Evolutionary conservation across 75 land plant species (phyloP), one percentile per base, ranked within the genome.

Genomic region (Chamaecyparis obtusa): DNA sequence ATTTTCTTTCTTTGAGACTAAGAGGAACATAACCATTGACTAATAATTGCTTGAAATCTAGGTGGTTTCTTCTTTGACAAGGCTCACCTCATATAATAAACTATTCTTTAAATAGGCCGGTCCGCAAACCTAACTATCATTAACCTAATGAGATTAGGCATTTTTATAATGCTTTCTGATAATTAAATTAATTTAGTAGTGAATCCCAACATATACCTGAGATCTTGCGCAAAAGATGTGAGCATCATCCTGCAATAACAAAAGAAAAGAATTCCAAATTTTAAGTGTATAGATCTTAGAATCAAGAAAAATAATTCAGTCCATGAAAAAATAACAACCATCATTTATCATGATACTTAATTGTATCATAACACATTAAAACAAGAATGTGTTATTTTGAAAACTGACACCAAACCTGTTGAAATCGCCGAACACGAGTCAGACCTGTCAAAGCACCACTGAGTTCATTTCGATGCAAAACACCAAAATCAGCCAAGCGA

Each of bases 371-470:
- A 76, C 13, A 30, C 14, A 32, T 33, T 9, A 48, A 80, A 54
- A 87, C 87, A 79, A 13, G n/a, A 49, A 87, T 54, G n/a, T 55
- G 32, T 14, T 17, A 54, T 51, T 55, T 32, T 56, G 7, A 0
- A 14, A 64, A 86, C 88, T 48, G 27, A 39, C 37, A 36, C 36
- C 36, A 54, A 84, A 97, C 99, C 95, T 97, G 99, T 89, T 97
- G 99, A 88, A 98, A 98, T 64, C 99, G 93, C 75, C 99, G 91
- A 35, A 98, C 99, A 86, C 99, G 98, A 84, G 99, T 98, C 82
- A 98, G 87, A 37, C 99, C 99, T 87, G 99, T 96, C 37, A 98
- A 92, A 41, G 99, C 99, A 84, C 99, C 99, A 96, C 99, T 98
- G 16, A 98, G 95, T 86, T 98, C 99, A 92, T 98, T 98, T 43